Percentiles rank a stretch among this genome's conserved stretches.
phyloP scores from a whole-genome alignment of 805 yeast genomes.

The Metschnikowia kofuensis region DNA sequence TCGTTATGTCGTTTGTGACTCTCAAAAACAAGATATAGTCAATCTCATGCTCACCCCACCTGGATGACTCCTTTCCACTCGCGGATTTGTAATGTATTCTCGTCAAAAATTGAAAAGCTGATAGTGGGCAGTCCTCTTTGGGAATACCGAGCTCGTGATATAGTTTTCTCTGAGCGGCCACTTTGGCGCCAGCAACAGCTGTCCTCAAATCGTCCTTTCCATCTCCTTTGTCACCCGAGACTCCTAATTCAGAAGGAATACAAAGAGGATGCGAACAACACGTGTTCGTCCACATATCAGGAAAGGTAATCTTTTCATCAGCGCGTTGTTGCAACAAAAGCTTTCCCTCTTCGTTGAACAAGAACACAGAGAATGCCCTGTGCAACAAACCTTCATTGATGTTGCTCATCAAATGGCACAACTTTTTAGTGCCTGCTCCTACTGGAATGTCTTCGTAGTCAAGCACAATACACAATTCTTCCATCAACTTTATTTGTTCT shows the following conservation, averaged over 20 bases:
- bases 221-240: conserved; percentile 12
- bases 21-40: conserved; percentile 86
- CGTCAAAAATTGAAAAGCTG: conserved; percentile 76
- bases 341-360: conserved; percentile 74
- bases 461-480: conserved; percentile 90
- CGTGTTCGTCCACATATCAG: conserved; percentile 97
- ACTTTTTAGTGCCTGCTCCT: conserved; percentile 92
- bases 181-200: conserved; percentile 74
- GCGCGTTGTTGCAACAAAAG: conserved; percentile 94
- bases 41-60: conserved; percentile 98
- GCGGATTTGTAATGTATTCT: conserved; percentile 93
- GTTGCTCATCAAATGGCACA: conserved; percentile 84
- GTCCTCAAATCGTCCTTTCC: conserved; percentile 40
- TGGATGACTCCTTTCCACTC: conserved; percentile 53
- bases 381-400: conserved; percentile 85
- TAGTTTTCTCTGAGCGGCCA: conserved; percentile 89
- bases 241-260: conserved; percentile 75
- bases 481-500: conserved; percentile 94
- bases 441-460: conserved; percentile 84
- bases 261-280: conserved; percentile 98
- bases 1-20: conserved; percentile 47
- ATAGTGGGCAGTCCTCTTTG: conserved; percentile 54
- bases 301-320: conserved; percentile 92
- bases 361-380: conserved; percentile 94
- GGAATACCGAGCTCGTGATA: conserved; percentile 91